phyloP scores from a whole-genome alignment of 164 flowering plant species.

The Annona squamosa region DNA sequence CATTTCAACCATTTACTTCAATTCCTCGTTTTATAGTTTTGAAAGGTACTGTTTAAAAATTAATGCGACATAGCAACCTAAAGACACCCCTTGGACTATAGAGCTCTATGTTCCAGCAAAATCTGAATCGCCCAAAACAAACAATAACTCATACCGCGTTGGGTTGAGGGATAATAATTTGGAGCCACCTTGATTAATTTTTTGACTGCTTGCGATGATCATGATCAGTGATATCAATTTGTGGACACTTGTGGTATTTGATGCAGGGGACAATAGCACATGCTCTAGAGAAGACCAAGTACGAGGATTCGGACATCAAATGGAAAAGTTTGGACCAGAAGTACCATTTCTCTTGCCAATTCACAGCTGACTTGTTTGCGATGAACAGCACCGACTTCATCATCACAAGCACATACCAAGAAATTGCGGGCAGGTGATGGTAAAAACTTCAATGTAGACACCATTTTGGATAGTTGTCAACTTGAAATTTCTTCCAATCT shows the following conservation, averaged over 20 bases:
- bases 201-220: not conserved
- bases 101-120: not conserved
- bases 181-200: not conserved
- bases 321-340: slow-evolving; percentile 80
- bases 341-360: slow-evolving; percentile 93
- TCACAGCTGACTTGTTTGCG: slow-evolving; percentile 80
- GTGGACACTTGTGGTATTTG: not conserved
- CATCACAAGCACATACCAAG: slow-evolving; percentile 96
- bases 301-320: slow-evolving; percentile 82
- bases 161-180: too few relatives aligned
- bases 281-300: slow-evolving; percentile 95
- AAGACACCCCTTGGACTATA: not conserved
- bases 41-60: too few relatives aligned
- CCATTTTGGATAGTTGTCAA: not conserved
- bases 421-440: slow-evolving; percentile 88
- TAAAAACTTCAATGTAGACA: not conserved
- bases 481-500: not conserved
- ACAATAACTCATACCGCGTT: not conserved
- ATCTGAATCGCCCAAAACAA: not conserved
- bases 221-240: not conserved
- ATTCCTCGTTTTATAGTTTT: not conserved
- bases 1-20: too few relatives aligned
- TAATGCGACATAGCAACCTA: not conserved
- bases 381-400: slow-evolving; percentile 93
- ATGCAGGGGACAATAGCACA: slow-evolving; percentile 92